Percentiles rank a stretch among this genome's conserved stretches.
phyloP scores from a whole-genome alignment of 495 filamentous ascomycete genomes.

The Podospora anserina region DNA sequence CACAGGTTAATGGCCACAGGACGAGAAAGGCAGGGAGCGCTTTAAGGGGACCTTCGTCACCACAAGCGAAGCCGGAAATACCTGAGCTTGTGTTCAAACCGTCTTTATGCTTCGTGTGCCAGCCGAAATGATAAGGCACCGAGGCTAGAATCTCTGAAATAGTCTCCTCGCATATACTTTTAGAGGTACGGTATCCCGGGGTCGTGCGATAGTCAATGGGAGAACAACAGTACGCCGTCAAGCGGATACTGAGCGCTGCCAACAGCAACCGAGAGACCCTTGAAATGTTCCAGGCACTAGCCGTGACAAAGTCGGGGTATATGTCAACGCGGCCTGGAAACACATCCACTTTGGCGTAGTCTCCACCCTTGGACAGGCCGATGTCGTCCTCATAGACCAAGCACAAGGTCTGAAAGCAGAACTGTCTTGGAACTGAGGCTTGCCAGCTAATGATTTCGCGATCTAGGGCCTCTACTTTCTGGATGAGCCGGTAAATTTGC shows the following conservation, averaged over 20 bases:
- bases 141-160: conserved; percentile 51
- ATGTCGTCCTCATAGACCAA: conserved; percentile 46
- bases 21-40: conserved; percentile 46
- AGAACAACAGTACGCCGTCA: conserved; percentile 46
- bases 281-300: conserved; percentile 44
- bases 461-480: conserved; percentile 38
- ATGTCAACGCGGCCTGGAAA: conserved; percentile 53
- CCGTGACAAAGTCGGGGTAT: conserved; percentile 48
- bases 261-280: conserved; percentile 44
- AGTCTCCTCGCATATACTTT: conserved; percentile 37
- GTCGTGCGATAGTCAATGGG: conserved; percentile 52
- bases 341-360: conserved; percentile 40
- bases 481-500: conserved; percentile 36
- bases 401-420: conserved; percentile 40
- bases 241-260: conserved; percentile 41
- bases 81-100: conserved; percentile 13
- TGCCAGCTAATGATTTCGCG: conserved; percentile 44
- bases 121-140: conserved; percentile 52
- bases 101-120: conserved; percentile 36
- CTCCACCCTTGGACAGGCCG: conserved; percentile 27
- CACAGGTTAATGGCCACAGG: conserved; percentile 34
- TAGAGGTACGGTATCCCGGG: conserved; percentile 46
- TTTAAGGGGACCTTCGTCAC: conserved; percentile 38
- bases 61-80: conserved; percentile 37
- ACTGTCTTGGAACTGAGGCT: conserved; percentile 35